A percentile compares a stretch with the other conserved stretches of the same genome.
phyloP scores from a whole-genome alignment of 352 stramenopile genomes.

The Pythium aristosporum region DNA sequence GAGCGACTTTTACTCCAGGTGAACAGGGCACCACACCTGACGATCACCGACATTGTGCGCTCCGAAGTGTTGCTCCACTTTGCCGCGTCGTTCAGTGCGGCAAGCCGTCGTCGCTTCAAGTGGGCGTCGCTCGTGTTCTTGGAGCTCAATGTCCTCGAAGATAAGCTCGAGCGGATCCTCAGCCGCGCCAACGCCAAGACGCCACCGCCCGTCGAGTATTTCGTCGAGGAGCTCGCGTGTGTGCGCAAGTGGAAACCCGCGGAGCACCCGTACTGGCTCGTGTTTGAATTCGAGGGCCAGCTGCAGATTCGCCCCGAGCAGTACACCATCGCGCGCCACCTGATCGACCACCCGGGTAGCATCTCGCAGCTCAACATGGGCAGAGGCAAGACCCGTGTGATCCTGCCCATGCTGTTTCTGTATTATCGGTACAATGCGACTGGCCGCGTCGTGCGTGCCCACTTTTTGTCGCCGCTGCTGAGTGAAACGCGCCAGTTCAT shows the following conservation, averaged over 20 bases:
- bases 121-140: slow-evolving; percentile 32
- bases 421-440: slow-evolving; percentile 35
- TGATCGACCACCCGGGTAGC: slow-evolving; percentile 60
- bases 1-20: slow-evolving; percentile 24
- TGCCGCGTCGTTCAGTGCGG: slow-evolving; percentile 27
- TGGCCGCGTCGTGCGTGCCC: slow-evolving; percentile 40
- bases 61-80: slow-evolving; percentile 37
- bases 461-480: slow-evolving; percentile 64
- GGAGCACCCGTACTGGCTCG: slow-evolving; percentile 76
- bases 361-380: slow-evolving; percentile 90
- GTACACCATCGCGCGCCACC: slow-evolving; percentile 62
- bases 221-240: too few relatives aligned
- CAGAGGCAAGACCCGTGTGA: slow-evolving; percentile 81
- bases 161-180: slow-evolving; percentile 55
- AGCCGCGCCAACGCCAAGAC: slow-evolving; percentile 8
- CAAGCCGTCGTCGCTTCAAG: slow-evolving; percentile 26
- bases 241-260: slow-evolving; percentile 48
- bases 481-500: slow-evolving; percentile 68
- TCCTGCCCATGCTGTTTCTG: slow-evolving; percentile 87
- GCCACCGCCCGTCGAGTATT: slow-evolving; percentile 2
- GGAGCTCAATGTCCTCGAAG: slow-evolving; percentile 74
- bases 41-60: slow-evolving; percentile 36
- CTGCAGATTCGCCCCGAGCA: slow-evolving; percentile 84
- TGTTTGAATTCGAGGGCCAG: slow-evolving; percentile 84
- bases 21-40: slow-evolving; percentile 33